These are phyloP conservation scores for Thraustochytrium sp. DNA, from an alignment of 352 stramenopile genomes.

Conservation along the genomic window DNA sequence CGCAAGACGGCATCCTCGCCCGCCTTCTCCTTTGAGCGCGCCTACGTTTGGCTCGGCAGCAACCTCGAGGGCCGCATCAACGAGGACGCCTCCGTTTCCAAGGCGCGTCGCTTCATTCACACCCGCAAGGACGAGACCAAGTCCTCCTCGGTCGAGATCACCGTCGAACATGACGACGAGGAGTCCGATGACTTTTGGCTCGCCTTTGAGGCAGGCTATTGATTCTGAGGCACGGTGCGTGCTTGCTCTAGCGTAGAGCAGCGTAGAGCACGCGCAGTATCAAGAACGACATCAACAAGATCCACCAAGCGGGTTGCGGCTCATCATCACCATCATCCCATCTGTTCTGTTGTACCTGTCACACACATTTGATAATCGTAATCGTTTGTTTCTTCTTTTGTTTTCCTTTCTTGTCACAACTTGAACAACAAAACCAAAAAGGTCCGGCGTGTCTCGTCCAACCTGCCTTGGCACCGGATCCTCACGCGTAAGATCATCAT, in stretches of 20 bases:
- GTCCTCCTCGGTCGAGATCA: neutral
- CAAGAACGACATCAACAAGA: neutral
- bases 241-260: too few relatives aligned
- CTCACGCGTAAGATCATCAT: too few relatives aligned
- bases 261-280: too few relatives aligned
- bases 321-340: too few relatives aligned
- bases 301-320: too few relatives aligned
- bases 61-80: constrained; percentile 23
- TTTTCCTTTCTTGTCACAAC: neutral
- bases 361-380: neutral
- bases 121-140: neutral
- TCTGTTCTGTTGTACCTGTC: too few relatives aligned
- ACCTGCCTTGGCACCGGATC: too few relatives aligned
- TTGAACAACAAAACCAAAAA: neutral
- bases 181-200: constrained; percentile 33
- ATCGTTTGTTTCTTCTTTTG: neutral
- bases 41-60: constrained; percentile 33
- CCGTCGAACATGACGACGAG: constrained; percentile 10
- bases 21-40: neutral
- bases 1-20: neutral
- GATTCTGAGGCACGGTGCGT: neutral
- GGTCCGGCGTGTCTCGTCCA: too few relatives aligned
- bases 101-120: neutral
- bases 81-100: neutral
- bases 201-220: constrained; percentile 13